Percentiles rank a stretch among this genome's conserved stretches.
These are phyloP conservation scores for Debaryomyces robertsiae DNA, from an alignment of 1,139 yeast genomes.

Conservation along the genomic window DNA sequence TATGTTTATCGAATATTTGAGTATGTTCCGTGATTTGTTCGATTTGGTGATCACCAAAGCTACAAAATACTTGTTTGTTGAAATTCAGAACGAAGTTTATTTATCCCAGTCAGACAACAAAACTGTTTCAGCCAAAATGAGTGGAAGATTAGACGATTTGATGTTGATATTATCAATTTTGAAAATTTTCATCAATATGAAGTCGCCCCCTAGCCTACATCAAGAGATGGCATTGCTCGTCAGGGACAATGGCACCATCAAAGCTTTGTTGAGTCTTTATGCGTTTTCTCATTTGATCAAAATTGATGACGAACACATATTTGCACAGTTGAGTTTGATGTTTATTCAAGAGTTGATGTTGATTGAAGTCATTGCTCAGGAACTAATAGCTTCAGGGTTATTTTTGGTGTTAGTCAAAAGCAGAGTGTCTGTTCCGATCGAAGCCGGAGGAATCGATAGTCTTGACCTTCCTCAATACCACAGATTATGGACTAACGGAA, in stretches of 20 bases:
- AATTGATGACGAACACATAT: slow-evolving; percentile 62
- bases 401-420: slow-evolving; percentile 74
- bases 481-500: slow-evolving; percentile 79
- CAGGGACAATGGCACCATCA: slow-evolving; percentile 60
- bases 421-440: slow-evolving; percentile 67
- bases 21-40: slow-evolving; percentile 57
- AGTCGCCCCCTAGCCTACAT: slow-evolving; percentile 52
- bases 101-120: slow-evolving; percentile 36
- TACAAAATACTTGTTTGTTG: slow-evolving; percentile 53
- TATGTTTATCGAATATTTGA: slow-evolving; percentile 50
- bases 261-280: slow-evolving; percentile 64
- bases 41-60: slow-evolving; percentile 63
- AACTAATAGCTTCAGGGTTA: slow-evolving; percentile 64
- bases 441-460: slow-evolving; percentile 63
- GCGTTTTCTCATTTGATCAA: slow-evolving; percentile 67
- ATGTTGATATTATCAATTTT: slow-evolving; percentile 63
- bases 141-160: slow-evolving; percentile 62
- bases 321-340: slow-evolving; percentile 73
- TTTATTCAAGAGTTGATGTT: slow-evolving; percentile 71
- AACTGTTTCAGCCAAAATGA: slow-evolving; percentile 33
- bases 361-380: slow-evolving; percentile 65
- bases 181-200: slow-evolving; percentile 56
- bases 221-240: slow-evolving; percentile 55
- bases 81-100: slow-evolving; percentile 58
- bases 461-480: slow-evolving; percentile 58